phyloP scores from a whole-genome alignment of 148 eudicot species.

The Camellia lanceoleosa region DNA sequence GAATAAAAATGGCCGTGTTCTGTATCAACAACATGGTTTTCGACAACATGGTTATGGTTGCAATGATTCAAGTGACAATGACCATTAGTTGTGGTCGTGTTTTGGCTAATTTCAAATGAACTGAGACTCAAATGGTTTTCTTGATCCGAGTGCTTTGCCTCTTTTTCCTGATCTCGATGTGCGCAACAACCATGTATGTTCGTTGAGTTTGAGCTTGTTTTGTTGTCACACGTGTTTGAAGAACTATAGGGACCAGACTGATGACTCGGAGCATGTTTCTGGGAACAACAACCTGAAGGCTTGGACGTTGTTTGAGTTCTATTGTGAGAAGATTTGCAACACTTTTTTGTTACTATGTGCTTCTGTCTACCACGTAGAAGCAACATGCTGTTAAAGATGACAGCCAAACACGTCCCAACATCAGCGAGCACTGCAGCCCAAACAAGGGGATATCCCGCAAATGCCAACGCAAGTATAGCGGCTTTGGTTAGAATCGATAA shows the following conservation, averaged over 20 bases:
- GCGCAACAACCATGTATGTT: constrained; percentile 17
- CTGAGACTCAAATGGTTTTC: background rate
- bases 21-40: constrained; percentile 1
- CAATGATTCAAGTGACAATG: constrained; percentile 1
- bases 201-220: background rate
- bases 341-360: constrained; percentile 14
- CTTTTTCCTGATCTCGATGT: background rate
- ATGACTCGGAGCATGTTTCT: too few relatives aligned
- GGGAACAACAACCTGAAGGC: background rate
- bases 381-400: constrained; percentile 86
- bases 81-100: background rate
- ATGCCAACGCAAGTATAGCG: constrained; percentile 58
- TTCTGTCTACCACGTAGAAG: constrained; percentile 37
- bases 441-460: constrained; percentile 74
- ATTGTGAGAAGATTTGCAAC: constrained; percentile 19
- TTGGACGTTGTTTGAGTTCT: constrained; percentile 13
- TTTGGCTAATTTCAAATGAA: background rate
- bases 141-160: constrained; percentile 9
- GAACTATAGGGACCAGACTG: too few relatives aligned
- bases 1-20: background rate
- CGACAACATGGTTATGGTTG: background rate
- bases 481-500: constrained; percentile 58
- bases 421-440: constrained; percentile 96
- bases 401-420: constrained; percentile 68
- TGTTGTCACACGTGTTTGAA: constrained; percentile 5